Conservation (phyloP, 2,329 filamentous ascomycete species). For the Epichloe scottii region DNA sequence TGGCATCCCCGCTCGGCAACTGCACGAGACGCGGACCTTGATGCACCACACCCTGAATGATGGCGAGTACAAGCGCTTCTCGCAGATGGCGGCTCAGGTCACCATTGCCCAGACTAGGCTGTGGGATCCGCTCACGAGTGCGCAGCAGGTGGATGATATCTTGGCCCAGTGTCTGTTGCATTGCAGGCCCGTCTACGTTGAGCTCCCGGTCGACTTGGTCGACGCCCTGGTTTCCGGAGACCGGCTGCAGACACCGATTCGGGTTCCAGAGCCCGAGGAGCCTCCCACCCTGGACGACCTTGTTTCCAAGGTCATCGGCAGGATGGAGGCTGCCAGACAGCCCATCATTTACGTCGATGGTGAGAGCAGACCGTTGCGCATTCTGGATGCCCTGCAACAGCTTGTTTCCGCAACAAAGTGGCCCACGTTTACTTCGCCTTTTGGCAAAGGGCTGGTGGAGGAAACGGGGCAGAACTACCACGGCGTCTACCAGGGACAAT, state of each 20-base stretch:
- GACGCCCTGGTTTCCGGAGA: slow-evolving; percentile 19
- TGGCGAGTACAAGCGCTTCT: slow-evolving; percentile 38
- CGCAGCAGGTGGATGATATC: slow-evolving; percentile 28
- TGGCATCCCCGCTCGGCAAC: slow-evolving; percentile 32
- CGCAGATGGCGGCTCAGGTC: slow-evolving; percentile 34
- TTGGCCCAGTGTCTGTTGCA: slow-evolving; percentile 31
- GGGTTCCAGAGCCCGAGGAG: slow-evolving; percentile 5
- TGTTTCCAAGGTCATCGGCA: slow-evolving; percentile 23
- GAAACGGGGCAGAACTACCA: slow-evolving; percentile 34
- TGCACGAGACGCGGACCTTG: slow-evolving; percentile 28
- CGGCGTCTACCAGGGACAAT: slow-evolving; percentile 34
- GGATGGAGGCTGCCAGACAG: slow-evolving; percentile 30
- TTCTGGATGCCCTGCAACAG: slow-evolving; percentile 27
- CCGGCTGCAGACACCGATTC: slow-evolving; percentile 12
- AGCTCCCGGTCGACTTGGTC: slow-evolving; percentile 42
- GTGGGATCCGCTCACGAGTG: slow-evolving; percentile 29
- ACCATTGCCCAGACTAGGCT: slow-evolving; percentile 34
- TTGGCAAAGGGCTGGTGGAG: slow-evolving; percentile 37
- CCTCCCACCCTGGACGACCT: slow-evolving; percentile 13
- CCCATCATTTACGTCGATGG: slow-evolving; percentile 41
- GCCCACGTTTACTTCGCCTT: slow-evolving; percentile 34
- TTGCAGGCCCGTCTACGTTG: slow-evolving; percentile 43
- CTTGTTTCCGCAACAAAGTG: slow-evolving; percentile 30
- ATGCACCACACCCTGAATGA: slow-evolving; percentile 46
- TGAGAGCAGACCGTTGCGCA: slow-evolving; percentile 28